Conservation (phyloP, 495 filamentous ascomycete species). For the Penicillium odoratum region DNA sequence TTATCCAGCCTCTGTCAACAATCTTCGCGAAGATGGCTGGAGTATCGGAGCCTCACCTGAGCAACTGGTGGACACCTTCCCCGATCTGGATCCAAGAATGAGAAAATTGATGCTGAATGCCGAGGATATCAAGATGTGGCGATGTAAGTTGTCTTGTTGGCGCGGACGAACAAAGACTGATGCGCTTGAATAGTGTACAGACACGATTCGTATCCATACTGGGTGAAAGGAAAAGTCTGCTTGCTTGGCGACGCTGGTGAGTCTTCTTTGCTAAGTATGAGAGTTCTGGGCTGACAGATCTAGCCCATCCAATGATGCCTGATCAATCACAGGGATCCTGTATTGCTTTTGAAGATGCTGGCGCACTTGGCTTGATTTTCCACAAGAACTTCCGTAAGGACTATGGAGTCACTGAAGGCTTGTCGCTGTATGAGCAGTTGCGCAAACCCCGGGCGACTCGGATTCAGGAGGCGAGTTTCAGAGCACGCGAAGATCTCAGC, state of each 20-base stretch:
- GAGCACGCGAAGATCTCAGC: constrained; percentile 28
- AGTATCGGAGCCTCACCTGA: constrained; percentile 24
- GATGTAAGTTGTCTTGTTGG: constrained; percentile 15
- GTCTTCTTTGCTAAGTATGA: background rate
- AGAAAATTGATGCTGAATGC: constrained; percentile 27
- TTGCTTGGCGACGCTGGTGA: constrained; percentile 31
- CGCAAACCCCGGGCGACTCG: constrained; percentile 39
- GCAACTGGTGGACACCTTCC: constrained; percentile 29
- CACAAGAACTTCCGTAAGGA: constrained; percentile 26
- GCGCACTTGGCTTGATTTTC: constrained; percentile 37
- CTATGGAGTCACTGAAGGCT: constrained; percentile 25
- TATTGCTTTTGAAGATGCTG: constrained; percentile 45
- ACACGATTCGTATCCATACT: constrained; percentile 31
- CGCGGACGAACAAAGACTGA: background rate
- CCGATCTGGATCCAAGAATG: constrained; percentile 27
- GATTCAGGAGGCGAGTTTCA: constrained; percentile 39
- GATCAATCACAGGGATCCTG: constrained; percentile 40
- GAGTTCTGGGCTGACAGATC: background rate
- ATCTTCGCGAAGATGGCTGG: constrained; percentile 33
- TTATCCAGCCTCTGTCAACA: constrained; percentile 20
- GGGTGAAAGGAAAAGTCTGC: constrained; percentile 27
- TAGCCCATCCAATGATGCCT: constrained; percentile 55
- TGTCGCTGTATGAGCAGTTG: constrained; percentile 41
- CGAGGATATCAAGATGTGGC: constrained; percentile 34
- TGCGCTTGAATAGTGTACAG: constrained; percentile 19